Evolutionary conservation across 129 eudicot species (phyloP), one percentile per base, ranked within the genome.

Genomic region (Ambrosia trifida): DNA sequence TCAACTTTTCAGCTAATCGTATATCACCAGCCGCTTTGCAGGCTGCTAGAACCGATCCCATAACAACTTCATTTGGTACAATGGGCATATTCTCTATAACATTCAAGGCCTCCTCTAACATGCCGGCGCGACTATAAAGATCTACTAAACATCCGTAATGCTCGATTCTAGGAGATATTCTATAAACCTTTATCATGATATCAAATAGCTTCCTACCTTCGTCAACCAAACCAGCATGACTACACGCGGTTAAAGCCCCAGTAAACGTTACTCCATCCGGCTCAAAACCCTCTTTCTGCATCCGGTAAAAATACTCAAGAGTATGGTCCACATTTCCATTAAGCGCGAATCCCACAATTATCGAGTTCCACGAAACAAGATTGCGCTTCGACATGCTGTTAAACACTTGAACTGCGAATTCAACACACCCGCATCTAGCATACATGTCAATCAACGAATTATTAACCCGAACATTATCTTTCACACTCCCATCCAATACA

Each of bases 81-180:
- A 84, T 82, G 7, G 93, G 96, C 96, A 86, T 88, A 3, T 80
- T 79, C 38, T 57, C 20, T 38, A 83, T 84, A 19, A 86, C 93
- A 28, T 72, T 67, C 59, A 91, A 63, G 12, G 97, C 97, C 61
- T 91, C 94, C 40, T 91, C 83, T 73, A 91, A 47, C 68, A 36
- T 78, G 18, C 93, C 90, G 0, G 80, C 82, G 36, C 97, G 86
- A 3, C 96, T 79, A 74, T 84, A 79, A 53, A 91, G 90, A 81
- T 91, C 97, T 30, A 91, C 77, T 53, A 84, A 88, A 72, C 97
- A 79, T 36, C 93, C 90, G 31, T 91, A 91, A 69, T 91, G 97
- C 49, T 91, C 97, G 33, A 91, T 71, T 51, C 76, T 78, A 60
- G 86, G 96, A 4, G 61, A 4, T 12, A 86, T 64, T 16, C 13